Evolutionary conservation across 345 rosid species (phyloP), one percentile per base, ranked within the genome.

Genomic region (Limnanthes douglasii): DNA sequence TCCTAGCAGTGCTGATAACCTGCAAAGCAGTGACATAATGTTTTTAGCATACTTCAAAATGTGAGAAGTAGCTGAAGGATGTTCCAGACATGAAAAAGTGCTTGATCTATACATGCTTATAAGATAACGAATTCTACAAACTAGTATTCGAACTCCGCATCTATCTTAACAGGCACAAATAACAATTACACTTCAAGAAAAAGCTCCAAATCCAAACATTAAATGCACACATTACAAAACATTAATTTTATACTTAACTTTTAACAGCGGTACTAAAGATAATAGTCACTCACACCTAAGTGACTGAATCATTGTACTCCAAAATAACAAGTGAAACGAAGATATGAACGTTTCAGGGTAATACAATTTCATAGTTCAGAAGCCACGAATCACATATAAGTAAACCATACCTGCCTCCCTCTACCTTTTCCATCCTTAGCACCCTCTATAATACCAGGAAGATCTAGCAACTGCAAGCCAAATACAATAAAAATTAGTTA

Each of bases 401-500:
- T 14, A 28, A 13, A 14, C 21, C 37, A 45, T 50, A 90, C 95
- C 92, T 84, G 98, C 41, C 96, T 56, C 27, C 96, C 98, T 77
- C 98, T 71, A 60, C 98, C 94, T 54, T 90, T 90, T 54, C 98
- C 98, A 48, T 90, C 98, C 70, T 90, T 90, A 18, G 96, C 98
- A 62, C 98, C 98, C 69, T 90, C 98, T 36, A 90, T 90, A 50
- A 90, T 90, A 50, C 98, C 96, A 43, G 96, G 96, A 23, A 90
- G 95, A 69, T 90, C 96, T 57, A 90, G 58, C 51, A 90, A 55
- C 98, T 90, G 82, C 48, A 44, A 55, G 41, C 37, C 22, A 51
- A 33, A 39, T 6, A 1, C 29, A 22, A 40, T 15, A 14, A 28
- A 28, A 4, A 28, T 28, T 28, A 28, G 7, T n/a, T n/a, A n/a